phyloP scores from a whole-genome alignment of 805 yeast genomes.

The Monosporozyma servazzii region DNA sequence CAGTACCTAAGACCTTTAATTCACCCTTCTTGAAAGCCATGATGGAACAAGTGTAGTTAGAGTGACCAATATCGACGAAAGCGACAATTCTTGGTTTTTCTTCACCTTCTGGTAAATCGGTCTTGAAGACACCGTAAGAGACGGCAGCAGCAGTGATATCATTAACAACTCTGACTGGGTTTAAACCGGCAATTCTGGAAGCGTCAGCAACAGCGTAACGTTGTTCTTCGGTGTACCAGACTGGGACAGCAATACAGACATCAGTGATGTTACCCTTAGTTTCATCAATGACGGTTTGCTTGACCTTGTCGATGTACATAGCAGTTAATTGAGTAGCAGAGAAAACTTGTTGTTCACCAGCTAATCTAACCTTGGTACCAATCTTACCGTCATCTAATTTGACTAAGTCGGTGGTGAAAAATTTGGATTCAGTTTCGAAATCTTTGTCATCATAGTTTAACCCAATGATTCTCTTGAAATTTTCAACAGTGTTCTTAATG shows the following conservation, averaged over 20 bases:
- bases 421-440: constrained; percentile 62
- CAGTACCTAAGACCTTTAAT: constrained; percentile 83
- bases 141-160: constrained; percentile 98
- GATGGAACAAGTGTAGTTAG: constrained; percentile 82
- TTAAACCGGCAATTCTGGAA: constrained; percentile 88
- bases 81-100: constrained; percentile 86
- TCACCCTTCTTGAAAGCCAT: constrained; percentile 94
- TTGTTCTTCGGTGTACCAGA: constrained; percentile 94
- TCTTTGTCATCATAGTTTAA: constrained; percentile 68
- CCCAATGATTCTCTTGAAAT: constrained; percentile 88
- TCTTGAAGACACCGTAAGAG: constrained; percentile 97
- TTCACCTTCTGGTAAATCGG: constrained; percentile 75
- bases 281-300: constrained; percentile 69
- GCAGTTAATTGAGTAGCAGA: constrained; percentile 86
- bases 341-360: constrained; percentile 70
- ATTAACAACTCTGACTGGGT: constrained; percentile 96
- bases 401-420: constrained; percentile 61
- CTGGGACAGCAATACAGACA: constrained; percentile 91
- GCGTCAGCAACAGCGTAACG: constrained; percentile 96
- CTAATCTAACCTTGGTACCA: constrained; percentile 78
- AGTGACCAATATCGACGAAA: constrained; percentile 94
- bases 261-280: constrained; percentile 71
- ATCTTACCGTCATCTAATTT: constrained; percentile 64
- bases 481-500: constrained; percentile 91
- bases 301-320: constrained; percentile 88